A percentile compares a stretch with the other conserved stretches of the same genome.
phyloP scores from a whole-genome alignment of 768 basidiomycete species.

The Suillus subluteus region DNA sequence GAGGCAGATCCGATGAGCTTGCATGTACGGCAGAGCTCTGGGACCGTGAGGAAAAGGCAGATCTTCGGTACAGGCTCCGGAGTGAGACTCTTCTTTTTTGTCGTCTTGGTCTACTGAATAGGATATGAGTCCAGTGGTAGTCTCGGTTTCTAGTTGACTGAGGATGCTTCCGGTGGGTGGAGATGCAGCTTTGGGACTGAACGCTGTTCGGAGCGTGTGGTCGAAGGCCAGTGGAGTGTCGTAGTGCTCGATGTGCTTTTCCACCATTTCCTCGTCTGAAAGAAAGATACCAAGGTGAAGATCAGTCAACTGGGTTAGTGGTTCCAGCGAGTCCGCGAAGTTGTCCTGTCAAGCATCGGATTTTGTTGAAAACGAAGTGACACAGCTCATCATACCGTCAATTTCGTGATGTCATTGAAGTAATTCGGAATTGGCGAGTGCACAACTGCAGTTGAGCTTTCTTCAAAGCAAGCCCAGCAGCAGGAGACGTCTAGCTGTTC shows the following conservation, averaged over 20 bases:
- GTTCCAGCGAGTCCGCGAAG: slow-evolving; percentile 47
- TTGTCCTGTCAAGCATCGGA: slow-evolving; percentile 35
- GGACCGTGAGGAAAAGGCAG: slow-evolving; percentile 35
- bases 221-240: slow-evolving; percentile 29
- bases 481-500: slow-evolving; percentile 60
- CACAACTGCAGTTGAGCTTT: slow-evolving; percentile 51
- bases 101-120: slow-evolving; percentile 25
- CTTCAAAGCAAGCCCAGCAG: slow-evolving; percentile 69
- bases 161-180: slow-evolving; percentile 18
- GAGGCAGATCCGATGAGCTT: slow-evolving; percentile 24
- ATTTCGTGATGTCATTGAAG: slow-evolving; percentile 42
- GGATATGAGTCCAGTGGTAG: slow-evolving; percentile 22
- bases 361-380: slow-evolving; percentile 13
- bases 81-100: neutral
- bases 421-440: slow-evolving; percentile 69
- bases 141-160: slow-evolving; percentile 29
- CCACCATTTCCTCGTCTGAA: slow-evolving; percentile 54
- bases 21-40: slow-evolving; percentile 43
- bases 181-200: slow-evolving; percentile 13
- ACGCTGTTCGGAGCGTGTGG: slow-evolving; percentile 17
- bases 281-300: slow-evolving; percentile 68
- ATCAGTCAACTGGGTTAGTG: slow-evolving; percentile 49
- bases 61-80: slow-evolving; percentile 11
- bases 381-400: slow-evolving; percentile 51
- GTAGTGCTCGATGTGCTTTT: slow-evolving; percentile 42